phyloP scores from a whole-genome alignment of 2,329 filamentous ascomycete species.

The Erysiphe pulchra region DNA sequence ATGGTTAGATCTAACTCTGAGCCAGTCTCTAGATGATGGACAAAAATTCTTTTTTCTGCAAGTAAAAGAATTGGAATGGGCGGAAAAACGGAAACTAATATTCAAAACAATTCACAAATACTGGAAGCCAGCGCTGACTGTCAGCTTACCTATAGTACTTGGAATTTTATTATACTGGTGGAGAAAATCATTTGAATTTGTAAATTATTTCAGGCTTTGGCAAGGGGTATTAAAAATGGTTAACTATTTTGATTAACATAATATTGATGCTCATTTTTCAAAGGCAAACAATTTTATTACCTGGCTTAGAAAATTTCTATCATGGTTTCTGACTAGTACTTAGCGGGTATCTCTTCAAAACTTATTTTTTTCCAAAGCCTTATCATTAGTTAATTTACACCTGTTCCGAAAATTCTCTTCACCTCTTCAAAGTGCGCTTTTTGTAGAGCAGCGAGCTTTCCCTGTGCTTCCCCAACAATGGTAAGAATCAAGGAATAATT shows the following conservation, averaged over 20 bases:
- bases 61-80: conserved; percentile 40
- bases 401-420: conserved; percentile 29
- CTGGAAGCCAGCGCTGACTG: conserved; percentile 32
- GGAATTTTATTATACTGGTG: conserved; percentile 44
- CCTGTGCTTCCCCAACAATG: conserved; percentile 56
- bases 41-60: conserved; percentile 43
- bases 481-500: conserved; percentile 90
- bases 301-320: too few species aligned
- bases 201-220: conserved; percentile 9
- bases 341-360: not conserved
- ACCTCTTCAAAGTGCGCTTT: conserved; percentile 47
- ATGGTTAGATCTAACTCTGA: conserved; percentile 20
- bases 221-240: not conserved
- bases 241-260: too few species aligned
- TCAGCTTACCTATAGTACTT: conserved; percentile 39
- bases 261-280: too few species aligned
- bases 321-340: not conserved
- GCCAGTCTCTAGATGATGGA: conserved; percentile 39
- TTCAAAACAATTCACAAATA: conserved; percentile 32
- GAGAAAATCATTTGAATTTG: conserved; percentile 18
- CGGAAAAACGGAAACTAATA: conserved; percentile 29
- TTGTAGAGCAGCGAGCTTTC: conserved; percentile 50
- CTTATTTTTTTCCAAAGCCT: not conserved
- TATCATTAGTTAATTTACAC: conserved; percentile 1
- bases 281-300: too few species aligned